A percentile compares a stretch with the other conserved stretches of the same genome.
These are phyloP conservation scores for Chlorella sp. DNA, from an alignment of 139 green algal genomes.

Conservation along the genomic window DNA sequence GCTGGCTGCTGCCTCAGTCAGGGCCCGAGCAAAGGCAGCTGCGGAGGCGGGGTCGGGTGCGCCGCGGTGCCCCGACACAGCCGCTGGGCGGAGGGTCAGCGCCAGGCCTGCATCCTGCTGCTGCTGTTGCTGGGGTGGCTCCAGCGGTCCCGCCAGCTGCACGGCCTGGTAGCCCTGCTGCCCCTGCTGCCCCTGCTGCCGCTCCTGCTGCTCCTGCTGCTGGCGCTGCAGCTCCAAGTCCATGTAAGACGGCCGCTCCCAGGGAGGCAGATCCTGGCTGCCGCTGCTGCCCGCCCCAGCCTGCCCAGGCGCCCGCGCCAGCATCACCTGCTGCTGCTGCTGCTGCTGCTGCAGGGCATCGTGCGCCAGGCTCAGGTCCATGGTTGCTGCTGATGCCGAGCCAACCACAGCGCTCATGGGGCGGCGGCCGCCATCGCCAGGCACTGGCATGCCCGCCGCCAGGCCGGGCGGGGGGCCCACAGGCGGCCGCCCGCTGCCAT, in stretches of 20 bases:
- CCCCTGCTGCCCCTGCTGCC: constrained; percentile 1
- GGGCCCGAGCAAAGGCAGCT: not conserved
- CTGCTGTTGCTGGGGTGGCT: not conserved
- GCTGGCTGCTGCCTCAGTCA: constrained; percentile 6
- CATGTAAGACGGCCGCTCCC: constrained; percentile 36
- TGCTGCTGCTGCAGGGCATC: not conserved
- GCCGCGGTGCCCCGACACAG: not conserved
- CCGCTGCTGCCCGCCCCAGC: not conserved
- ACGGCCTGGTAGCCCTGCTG: constrained; percentile 7
- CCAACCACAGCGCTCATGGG: too few species aligned
- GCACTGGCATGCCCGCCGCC: not conserved
- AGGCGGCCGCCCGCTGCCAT: not conserved
- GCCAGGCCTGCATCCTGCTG: too few species aligned
- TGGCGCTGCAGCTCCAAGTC: constrained; percentile 25
- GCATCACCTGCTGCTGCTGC: not conserved
- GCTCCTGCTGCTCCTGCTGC: constrained; percentile 19
- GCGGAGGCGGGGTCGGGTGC: not conserved
- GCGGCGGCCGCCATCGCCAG: not conserved
- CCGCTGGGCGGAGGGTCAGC: too few species aligned
- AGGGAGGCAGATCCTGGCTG: not conserved
- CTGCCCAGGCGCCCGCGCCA: not conserved
- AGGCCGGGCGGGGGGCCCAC: not conserved
- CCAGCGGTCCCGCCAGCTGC: not conserved
- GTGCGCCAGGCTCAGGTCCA: not conserved
- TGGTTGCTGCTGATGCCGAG: too few species aligned